Evolutionary conservation across 306 rosid genomes (phyloP), one percentile per base, ranked within the genome.

Genomic region (Dryas alaskensis): DNA sequence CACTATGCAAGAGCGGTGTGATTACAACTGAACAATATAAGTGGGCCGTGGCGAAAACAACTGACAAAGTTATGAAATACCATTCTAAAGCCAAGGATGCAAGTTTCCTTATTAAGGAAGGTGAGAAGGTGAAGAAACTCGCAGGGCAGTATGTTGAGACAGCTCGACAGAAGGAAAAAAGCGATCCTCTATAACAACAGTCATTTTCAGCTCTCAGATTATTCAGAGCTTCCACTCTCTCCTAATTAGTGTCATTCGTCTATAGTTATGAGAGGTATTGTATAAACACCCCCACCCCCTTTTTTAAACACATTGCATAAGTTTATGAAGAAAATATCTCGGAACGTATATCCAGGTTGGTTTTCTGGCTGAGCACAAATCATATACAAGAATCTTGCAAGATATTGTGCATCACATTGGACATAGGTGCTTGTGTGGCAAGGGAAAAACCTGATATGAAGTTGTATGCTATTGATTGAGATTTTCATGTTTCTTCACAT

Each of bases 121-220:
- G 98, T 7, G 98, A 95, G 81, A 95, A 95, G 88, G 97, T 95
- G 83, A 95, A 90, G 89, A 95, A 90, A 82, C 99, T 95, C 5
- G 96, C 98, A 0, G 96, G 86, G 87, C 93, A 92, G 87, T 95
- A 95, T 57, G 86, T 83, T 19, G 97, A 95, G 86, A 59, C 99
- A 49, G 90, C 92, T 71, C 96, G 82, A 73, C 88, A 90, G 73
- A 87, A 88, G 80, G 85, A 78, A 73, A 81, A 80, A 76, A 17
- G 74, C 57, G 87, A 89, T 63, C 53, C 75, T 19, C 49, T 13
- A 16, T 76, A 73, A 73, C 74, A 22, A 51, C 10, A 4, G 76
- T 51, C 45, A 11, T 53, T 67, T 74, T 45, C 52, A 17, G 43
- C 65, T 62, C 16, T 43, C 27, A 47, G 45, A 74, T 42, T 76